Base-by-base conservation (phyloP, 1,284 basidiomycete genomes). In the Takashimella koratensis region DNA sequence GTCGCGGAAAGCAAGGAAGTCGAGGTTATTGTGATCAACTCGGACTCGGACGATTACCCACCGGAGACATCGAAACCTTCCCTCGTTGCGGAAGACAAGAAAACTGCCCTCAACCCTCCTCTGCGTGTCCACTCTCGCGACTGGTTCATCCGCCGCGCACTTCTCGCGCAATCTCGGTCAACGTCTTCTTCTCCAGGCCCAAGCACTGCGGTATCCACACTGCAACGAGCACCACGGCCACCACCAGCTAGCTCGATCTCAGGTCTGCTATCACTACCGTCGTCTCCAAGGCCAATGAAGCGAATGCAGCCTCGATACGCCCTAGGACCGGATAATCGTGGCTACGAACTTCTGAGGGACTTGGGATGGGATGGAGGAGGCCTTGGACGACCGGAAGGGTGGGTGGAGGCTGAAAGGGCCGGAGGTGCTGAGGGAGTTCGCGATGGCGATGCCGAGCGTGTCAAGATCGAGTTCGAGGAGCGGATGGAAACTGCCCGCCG, bases 71-170 rank as follows among this genome's bases (percentile, higher is more conserved):
- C n/a, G n/a, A n/a, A n/a, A n/a, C n/a, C n/a, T n/a, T n/a, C n/a
- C n/a, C n/a, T n/a, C n/a, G n/a, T n/a, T n/a, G n/a, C n/a, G n/a
- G n/a, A n/a, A n/a, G n/a, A 54, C 10, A 47, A 49, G 16, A n/a
- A 24, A 5, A 21, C 39, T 3, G 39, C 22, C 2, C 3, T 47
- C 51, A 26, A 47, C 19, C 3, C 52, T 49, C 60, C 59, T 22
- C 44, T 70, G 20, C 63, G 64, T 11, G 57, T 73, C 12, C 57
- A 64, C 45, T 52, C 53, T 2, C 62, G 54, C 20, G 70, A 75
- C 51, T 75, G 73, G 73, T 75, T 72, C 60, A 73, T 75, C 55
- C 70, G 71, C 3, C 67, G 71, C 45, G 69, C 70, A 3, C 64
- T 73, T 13, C 43, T 61, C 13, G 41, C 42, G 27, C 46, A 49